Base-by-base conservation (phyloP, 2,329 filamentous ascomycete genomes). In the Clonostachys solani region DNA sequence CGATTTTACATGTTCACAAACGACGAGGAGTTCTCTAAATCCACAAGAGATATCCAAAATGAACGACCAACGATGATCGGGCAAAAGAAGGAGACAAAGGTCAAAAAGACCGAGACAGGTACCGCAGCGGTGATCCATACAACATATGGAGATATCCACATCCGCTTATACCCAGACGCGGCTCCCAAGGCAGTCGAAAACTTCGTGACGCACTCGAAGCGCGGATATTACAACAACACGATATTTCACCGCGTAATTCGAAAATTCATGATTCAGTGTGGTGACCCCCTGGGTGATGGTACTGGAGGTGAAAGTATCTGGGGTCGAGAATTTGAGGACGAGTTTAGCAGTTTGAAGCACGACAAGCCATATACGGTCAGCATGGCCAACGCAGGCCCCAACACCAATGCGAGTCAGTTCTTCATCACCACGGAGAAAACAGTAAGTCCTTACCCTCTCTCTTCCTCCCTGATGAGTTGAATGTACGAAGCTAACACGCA, bases 1-100 rank as follows among this genome's bases (percentile, higher is more conserved):
- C 87, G 95, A 38, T 99, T 99, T 71, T 99, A 96, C 77, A 91
- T 97, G 83, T 99, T 96, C 67, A 96, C 89, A 35, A 95, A 96
- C 64, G 88, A 96, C 37, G 81, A 85, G 36, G 87, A 90, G 19
- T 78, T 94, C 45, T 86, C 84, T 55, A 95, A 92, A 65, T 86
- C 87, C 8, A 85, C 86, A 35, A 84, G 94, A 55, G 94, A 99
- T 63, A 78, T 99, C 12, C 91, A 96, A 57, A 99, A 99, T 64
- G 94, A 99, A 68, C 92, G 91, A 57, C 94, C 92, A 1, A 86
- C 82, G 2, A 77, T 83, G 45, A 62, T 85, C 16, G 79, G 78
- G 41, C 73, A 72, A 54, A 80, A 76, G 61, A 84, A 78, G 65
- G 72, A 71, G 42, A 68, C 68, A 19, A 60, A 62, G 50, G 56